phyloP scores from a whole-genome alignment of 208 protist genomes.

The Crithidia fasciculata region DNA sequence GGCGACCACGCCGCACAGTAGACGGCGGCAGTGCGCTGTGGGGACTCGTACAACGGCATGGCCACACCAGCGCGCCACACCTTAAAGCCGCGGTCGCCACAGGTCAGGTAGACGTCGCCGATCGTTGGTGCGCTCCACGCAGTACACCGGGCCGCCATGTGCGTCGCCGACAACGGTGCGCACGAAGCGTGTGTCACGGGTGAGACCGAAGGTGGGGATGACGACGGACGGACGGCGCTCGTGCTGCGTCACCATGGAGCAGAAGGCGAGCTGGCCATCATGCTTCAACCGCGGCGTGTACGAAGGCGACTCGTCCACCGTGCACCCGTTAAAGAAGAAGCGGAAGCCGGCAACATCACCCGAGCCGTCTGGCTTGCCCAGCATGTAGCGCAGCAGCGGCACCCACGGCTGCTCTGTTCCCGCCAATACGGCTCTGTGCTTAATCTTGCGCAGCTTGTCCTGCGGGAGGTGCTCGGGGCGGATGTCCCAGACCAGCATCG shows the following conservation, averaged over 20 bases:
- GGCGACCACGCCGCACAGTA: slow-evolving; percentile 90
- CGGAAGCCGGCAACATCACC: slow-evolving; percentile 82
- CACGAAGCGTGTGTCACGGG: slow-evolving; percentile 73
- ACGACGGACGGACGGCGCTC: slow-evolving; percentile 48
- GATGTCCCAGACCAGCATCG: slow-evolving; percentile 89
- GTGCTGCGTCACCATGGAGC: slow-evolving; percentile 67
- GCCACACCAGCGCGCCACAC: slow-evolving; percentile 85
- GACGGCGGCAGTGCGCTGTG: slow-evolving; percentile 44
- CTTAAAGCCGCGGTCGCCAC: slow-evolving; percentile 88
- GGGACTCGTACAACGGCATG: slow-evolving; percentile 79
- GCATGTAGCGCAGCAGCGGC: slow-evolving; percentile 78
- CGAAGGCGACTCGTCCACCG: slow-evolving; percentile 49
- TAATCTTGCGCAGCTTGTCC: slow-evolving; percentile 92
- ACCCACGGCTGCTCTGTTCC: slow-evolving; percentile 82
- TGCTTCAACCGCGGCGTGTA: slow-evolving; percentile 74
- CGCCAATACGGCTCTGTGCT: slow-evolving; percentile 69
- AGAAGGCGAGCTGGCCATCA: slow-evolving; percentile 77
- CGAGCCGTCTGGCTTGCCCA: slow-evolving; percentile 68
- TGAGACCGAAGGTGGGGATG: slow-evolving; percentile 54
- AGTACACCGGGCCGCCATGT: slow-evolving; percentile 79
- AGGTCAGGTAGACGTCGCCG: slow-evolving; percentile 89
- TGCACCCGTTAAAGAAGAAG: slow-evolving; percentile 78
- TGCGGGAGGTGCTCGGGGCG: slow-evolving; percentile 83
- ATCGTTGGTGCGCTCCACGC: slow-evolving; percentile 83
- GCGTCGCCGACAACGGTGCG: slow-evolving; percentile 49